Evolutionary conservation across 2,329 filamentous ascomycete species (phyloP).

Genomic region (Monosporascus sp.): DNA sequence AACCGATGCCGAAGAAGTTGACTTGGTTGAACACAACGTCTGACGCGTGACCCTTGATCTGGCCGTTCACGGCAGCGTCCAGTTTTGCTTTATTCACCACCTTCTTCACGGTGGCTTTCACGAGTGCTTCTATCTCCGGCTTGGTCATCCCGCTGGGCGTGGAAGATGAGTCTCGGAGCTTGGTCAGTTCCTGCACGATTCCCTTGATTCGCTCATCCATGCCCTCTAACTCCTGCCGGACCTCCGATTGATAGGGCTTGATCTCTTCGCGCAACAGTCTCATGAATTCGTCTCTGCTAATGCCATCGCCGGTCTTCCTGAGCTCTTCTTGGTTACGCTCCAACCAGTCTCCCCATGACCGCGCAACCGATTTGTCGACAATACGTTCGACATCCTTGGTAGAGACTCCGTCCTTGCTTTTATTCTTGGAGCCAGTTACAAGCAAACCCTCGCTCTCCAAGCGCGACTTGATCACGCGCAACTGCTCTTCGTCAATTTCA

Average conservation of each 20-base stretch:
- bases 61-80: slow-evolving; percentile 39
- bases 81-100: slow-evolving; percentile 41
- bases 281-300: slow-evolving; percentile 28
- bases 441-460: slow-evolving; percentile 31
- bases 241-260: slow-evolving; percentile 20
- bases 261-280: slow-evolving; percentile 26
- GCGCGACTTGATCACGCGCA: slow-evolving; percentile 39
- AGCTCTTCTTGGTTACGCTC: slow-evolving; percentile 42
- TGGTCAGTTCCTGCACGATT: slow-evolving; percentile 24
- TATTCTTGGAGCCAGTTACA: slow-evolving; percentile 11
- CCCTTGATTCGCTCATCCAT: slow-evolving; percentile 12
- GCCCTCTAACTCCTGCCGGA: slow-evolving; percentile 12
- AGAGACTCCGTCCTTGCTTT: slow-evolving; percentile 19
- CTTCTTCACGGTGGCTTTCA: slow-evolving; percentile 37
- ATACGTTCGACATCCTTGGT: slow-evolving; percentile 21
- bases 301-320: slow-evolving; percentile 23
- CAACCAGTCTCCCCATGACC: slow-evolving; percentile 48
- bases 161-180: slow-evolving; percentile 18
- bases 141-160: slow-evolving; percentile 30
- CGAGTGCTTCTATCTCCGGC: slow-evolving; percentile 35
- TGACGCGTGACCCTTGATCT: slow-evolving; percentile 40
- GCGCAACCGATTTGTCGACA: slow-evolving; percentile 28
- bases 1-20: slow-evolving; percentile 67
- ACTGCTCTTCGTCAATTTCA: slow-evolving; percentile 40
- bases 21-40: slow-evolving; percentile 47